Conservation (phyloP, 768 basidiomycete species). For the Tylopilus balloui region DNA sequence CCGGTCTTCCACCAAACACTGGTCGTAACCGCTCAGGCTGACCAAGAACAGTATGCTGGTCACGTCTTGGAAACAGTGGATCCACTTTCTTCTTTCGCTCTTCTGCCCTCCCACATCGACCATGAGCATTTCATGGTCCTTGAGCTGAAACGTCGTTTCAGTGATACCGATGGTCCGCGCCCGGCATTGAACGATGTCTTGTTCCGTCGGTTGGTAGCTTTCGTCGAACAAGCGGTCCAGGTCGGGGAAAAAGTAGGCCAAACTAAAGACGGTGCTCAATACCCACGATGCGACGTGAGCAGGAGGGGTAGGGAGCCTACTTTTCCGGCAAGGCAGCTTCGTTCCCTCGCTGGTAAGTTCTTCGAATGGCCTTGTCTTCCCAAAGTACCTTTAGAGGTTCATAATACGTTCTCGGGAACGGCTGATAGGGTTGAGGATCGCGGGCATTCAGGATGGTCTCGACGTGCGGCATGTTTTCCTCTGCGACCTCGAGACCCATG, state of each 20-base stretch:
- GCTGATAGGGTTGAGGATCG: constrained; percentile 75
- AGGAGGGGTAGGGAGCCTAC: constrained; percentile 39
- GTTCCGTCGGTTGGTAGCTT: constrained; percentile 68
- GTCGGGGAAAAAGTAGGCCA: constrained; percentile 72
- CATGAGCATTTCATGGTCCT: constrained; percentile 84
- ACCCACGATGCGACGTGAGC: not conserved
- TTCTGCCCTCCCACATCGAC: constrained; percentile 94
- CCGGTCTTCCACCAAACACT: constrained; percentile 89
- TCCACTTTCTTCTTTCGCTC: constrained; percentile 90
- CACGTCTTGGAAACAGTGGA: constrained; percentile 93
- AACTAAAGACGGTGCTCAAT: constrained; percentile 34
- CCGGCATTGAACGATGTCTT: constrained; percentile 83
- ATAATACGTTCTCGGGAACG: constrained; percentile 67
- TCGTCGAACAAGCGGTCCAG: constrained; percentile 78
- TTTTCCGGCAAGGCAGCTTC: constrained; percentile 92
- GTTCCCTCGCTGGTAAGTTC: constrained; percentile 77
- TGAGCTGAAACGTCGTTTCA: constrained; percentile 77
- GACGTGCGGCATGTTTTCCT: constrained; percentile 54
- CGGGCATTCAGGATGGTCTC: constrained; percentile 61
- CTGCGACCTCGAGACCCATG: constrained; percentile 70
- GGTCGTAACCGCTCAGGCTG: constrained; percentile 89
- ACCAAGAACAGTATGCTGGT: constrained; percentile 91
- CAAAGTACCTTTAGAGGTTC: constrained; percentile 70
- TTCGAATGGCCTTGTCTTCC: constrained; percentile 70
- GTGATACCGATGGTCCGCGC: constrained; percentile 90